Percentiles rank a stretch among this genome's conserved stretches.
Evolutionary conservation across 148 eudicot genomes (phyloP).

Genomic region (Camellia japonica): DNA sequence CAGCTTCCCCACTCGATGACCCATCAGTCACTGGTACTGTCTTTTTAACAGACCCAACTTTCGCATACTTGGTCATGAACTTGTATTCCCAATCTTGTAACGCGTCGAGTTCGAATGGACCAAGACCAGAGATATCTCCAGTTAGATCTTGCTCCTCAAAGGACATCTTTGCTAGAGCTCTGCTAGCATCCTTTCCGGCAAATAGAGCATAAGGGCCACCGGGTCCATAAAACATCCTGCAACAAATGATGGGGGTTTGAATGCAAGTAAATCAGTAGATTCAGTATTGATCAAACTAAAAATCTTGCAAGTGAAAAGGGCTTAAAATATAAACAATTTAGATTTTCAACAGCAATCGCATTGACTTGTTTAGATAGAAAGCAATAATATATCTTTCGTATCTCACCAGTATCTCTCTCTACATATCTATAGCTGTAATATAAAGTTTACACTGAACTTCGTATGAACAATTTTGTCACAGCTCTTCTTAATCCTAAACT

Average conservation of each 20-base stretch:
- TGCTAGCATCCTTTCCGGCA: constrained; percentile 95
- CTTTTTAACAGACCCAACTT: constrained; percentile 77
- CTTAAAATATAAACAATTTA: background rate
- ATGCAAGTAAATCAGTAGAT: background rate
- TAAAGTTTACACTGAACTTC: no score
- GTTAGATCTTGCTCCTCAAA: constrained; percentile 89
- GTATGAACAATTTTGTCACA: no score
- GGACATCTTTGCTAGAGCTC: constrained; percentile 98
- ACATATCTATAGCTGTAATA: no score
- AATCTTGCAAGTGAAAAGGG: background rate
- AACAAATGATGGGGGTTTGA: background rate
- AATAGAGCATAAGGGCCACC: constrained; percentile 95
- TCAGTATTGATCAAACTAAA: background rate
- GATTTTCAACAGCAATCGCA: background rate
- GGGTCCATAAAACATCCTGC: constrained; percentile 96
- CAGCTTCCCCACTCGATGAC: constrained; percentile 40
- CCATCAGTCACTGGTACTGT: constrained; percentile 42
- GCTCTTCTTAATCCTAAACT: no score
- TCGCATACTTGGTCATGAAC: constrained; percentile 94
- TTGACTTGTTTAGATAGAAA: background rate
- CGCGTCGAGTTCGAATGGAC: constrained; percentile 87
- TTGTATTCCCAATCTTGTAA: constrained; percentile 98
- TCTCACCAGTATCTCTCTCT: background rate
- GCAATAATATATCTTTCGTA: background rate
- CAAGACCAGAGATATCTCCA: constrained; percentile 78